Conservation (phyloP, 106 monocot species). For the Xerophyta viscosa region DNA sequence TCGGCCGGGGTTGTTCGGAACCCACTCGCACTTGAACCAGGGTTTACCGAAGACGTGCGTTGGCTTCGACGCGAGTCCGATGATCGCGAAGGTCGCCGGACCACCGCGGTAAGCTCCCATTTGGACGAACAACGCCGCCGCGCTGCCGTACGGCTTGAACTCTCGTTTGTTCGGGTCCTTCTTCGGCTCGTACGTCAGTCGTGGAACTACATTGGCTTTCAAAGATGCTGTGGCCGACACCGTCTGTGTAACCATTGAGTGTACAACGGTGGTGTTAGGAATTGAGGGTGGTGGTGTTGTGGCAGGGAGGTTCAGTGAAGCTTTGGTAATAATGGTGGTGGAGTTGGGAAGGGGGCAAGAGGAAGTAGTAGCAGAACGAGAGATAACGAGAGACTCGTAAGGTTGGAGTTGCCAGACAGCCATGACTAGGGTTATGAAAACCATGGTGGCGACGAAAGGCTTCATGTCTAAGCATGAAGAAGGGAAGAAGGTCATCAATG, state of each 20-base stretch:
- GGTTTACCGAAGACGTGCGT: conserved; percentile 80
- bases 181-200: background rate
- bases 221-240: background rate
- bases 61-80: conserved; percentile 91
- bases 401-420: conserved; percentile 75
- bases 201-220: background rate
- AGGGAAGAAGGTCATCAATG: background rate
- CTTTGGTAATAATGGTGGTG: background rate
- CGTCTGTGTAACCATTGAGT: background rate
- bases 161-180: conserved; percentile 57
- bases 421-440: conserved; percentile 50
- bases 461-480: conserved; percentile 53
- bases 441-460: conserved; percentile 52
- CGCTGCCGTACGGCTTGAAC: conserved; percentile 71
- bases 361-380: too few species aligned
- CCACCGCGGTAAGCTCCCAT: conserved; percentile 93
- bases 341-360: background rate
- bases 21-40: conserved; percentile 93
- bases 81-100: conserved; percentile 57
- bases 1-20: conserved; percentile 28
- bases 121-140: conserved; percentile 84
- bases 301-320: too few species aligned
- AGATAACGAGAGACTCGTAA: conserved; percentile 38
- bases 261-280: too few species aligned
- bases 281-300: too few species aligned